Percentiles rank a stretch among this genome's conserved stretches.
Conservation (phyloP, 2,329 filamentous ascomycete genomes). For the Colletotrichum destructivum region DNA sequence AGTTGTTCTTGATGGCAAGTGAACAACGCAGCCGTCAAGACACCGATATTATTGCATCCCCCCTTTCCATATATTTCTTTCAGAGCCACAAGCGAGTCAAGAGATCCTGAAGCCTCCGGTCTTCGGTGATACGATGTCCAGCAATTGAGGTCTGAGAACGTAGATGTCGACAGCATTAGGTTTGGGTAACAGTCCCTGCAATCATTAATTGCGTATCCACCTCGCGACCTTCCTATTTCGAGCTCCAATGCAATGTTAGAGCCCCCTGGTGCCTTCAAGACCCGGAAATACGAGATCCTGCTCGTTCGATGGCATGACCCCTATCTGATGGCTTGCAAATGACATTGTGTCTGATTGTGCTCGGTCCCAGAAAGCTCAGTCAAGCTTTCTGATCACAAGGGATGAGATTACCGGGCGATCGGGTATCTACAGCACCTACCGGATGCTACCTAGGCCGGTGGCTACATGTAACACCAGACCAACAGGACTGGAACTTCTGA, state of each 20-base stretch:
- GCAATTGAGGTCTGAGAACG: neutral
- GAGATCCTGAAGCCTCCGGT: no score
- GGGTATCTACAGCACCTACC: constrained; percentile 30
- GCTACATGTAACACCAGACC: constrained; percentile 2
- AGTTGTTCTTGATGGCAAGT: no score
- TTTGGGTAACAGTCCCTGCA: neutral
- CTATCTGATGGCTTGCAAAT: constrained; percentile 22
- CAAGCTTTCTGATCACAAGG: constrained; percentile 29
- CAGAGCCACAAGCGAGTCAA: no score
- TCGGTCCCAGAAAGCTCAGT: neutral
- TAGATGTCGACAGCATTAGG: neutral
- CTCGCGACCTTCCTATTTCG: constrained; percentile 29
- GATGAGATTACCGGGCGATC: constrained; percentile 26
- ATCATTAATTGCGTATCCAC: constrained; percentile 12
- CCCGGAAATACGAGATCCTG: constrained; percentile 6
- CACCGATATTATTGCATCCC: no score
- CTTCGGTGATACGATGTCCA: neutral
- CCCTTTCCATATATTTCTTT: no score
- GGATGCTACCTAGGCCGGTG: constrained; percentile 31
- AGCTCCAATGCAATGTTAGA: constrained; percentile 6
- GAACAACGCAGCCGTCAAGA: no score
- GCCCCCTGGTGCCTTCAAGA: neutral
- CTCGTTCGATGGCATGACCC: neutral
- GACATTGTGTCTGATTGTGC: neutral
- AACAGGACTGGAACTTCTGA: constrained; percentile 8